Base-by-base conservation (phyloP, 306 rosid species). In the Psophocarpus tetragonolobus region DNA sequence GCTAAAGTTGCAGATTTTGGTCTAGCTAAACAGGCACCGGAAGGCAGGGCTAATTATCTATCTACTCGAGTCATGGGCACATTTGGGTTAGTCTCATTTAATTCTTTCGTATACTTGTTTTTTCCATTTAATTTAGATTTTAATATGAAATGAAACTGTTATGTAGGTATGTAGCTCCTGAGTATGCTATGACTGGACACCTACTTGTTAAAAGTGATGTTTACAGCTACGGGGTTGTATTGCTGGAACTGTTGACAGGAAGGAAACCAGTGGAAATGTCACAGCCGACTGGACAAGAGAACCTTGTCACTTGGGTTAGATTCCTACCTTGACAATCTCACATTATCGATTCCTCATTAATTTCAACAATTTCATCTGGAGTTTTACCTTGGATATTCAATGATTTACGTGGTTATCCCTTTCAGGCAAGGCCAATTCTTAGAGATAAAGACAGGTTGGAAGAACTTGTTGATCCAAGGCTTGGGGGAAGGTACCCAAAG, bases 31-130 rank as follows among this genome's bases (percentile, higher is more conserved):
- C 97, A 90, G 81, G 97, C 98, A 58, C 98, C 96, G 23, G 99
- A 92, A 85, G 99, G 98, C 84, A 86, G 96, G 77, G 84, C 88
- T 30, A 91, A 92, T 85, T 96, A 91, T 82, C 75, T 91, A 78
- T 92, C 99, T 62, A 96, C 99, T 73, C 92, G 98, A 47, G 99
- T 96, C 80, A 96, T 96, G 99, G 99, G 97, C 74, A 95, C 99
- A 57, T 95, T 95, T 83, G 99, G 99, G 99, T 95, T 77, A 76
- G 96, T 85, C 48, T 68, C 66, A 3, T 60, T 78, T 81, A 80
- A 57, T 68, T 58, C 71, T 30, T 67, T 39, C 60, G 41, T 71
- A 41, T 47, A 38, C 70, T 69, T 38, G 32, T 57, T 62, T 15
- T 75, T 80, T 80, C 51, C 41, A 47, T 53, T n/a, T 21, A 3